phyloP scores from a whole-genome alignment of 2,329 filamentous ascomycete genomes.

The Trichoderma sp. region DNA sequence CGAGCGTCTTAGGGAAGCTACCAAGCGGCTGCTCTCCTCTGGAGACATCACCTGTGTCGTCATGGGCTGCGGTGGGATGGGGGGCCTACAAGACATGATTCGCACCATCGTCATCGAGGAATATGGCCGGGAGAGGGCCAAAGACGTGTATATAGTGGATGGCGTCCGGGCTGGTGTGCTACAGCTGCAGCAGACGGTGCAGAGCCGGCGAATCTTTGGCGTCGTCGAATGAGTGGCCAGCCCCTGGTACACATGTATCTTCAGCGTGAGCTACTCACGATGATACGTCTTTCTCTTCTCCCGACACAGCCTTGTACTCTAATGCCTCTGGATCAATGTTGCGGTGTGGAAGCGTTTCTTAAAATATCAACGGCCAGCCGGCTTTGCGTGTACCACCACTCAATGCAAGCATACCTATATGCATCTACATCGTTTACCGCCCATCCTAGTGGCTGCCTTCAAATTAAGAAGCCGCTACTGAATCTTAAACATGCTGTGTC shows the following conservation, averaged over 20 bases:
- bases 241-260: neutral
- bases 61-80: slow-evolving; percentile 91
- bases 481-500: neutral
- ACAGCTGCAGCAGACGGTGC: slow-evolving; percentile 59
- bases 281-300: neutral
- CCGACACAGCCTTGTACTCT: neutral
- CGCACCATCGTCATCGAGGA: slow-evolving; percentile 66
- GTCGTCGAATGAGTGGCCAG: slow-evolving; percentile 17
- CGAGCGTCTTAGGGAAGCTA: slow-evolving; percentile 67
- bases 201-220: slow-evolving; percentile 44
- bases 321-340: neutral
- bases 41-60: slow-evolving; percentile 68
- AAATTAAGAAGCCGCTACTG: neutral
- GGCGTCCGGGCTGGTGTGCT: slow-evolving; percentile 72
- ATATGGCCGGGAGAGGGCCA: slow-evolving; percentile 26
- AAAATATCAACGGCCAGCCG: neutral
- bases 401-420: slow-evolving; percentile 21
- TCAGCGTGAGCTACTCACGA: neutral
- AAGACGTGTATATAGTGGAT: slow-evolving; percentile 65
- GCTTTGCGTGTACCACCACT: neutral
- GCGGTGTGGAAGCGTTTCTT: slow-evolving; percentile 6
- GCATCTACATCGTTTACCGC: neutral
- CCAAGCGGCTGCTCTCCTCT: slow-evolving; percentile 61
- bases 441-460: neutral
- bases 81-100: slow-evolving; percentile 77